Conservation (phyloP, 208 protist genomes). For the Angomonas desouzai region DNA sequence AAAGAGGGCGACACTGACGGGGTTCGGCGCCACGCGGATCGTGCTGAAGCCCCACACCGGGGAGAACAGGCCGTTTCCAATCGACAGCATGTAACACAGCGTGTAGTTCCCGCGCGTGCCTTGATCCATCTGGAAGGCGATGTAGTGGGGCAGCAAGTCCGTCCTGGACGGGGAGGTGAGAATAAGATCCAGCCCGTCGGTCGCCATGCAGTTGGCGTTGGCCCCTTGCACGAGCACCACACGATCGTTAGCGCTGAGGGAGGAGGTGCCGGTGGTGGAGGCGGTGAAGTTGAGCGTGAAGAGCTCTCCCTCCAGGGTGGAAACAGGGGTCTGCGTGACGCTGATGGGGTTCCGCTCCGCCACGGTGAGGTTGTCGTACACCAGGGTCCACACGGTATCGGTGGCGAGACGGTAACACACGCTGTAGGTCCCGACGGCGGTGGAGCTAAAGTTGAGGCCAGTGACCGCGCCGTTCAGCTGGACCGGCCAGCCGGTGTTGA, state of each 20-base stretch:
- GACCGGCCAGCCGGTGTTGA: conserved; percentile 35
- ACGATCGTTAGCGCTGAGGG: conserved; percentile 42
- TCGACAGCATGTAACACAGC: conserved; percentile 46
- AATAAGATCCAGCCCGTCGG: conserved; percentile 36
- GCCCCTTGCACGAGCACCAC: conserved; percentile 60
- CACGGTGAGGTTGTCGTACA: conserved; percentile 75
- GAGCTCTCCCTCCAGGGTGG: conserved; percentile 67
- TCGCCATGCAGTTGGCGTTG: conserved; percentile 42
- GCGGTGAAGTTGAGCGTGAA: conserved; percentile 71
- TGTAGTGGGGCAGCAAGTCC: conserved; percentile 47
- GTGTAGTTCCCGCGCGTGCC: conserved; percentile 75
- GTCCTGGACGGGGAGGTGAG: conserved; percentile 46
- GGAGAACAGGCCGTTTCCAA: conserved; percentile 26
- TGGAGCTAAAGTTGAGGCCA: conserved; percentile 59
- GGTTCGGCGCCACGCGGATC: conserved; percentile 56
- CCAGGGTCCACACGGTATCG: conserved; percentile 86
- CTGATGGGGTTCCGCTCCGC: conserved; percentile 39
- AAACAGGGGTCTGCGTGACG: conserved; percentile 48
- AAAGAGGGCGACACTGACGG: conserved; percentile 33
- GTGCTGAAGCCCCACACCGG: conserved; percentile 72
- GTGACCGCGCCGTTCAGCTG: conserved; percentile 30
- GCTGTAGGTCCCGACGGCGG: conserved; percentile 48
- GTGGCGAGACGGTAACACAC: conserved; percentile 79
- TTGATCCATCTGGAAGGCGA: conserved; percentile 65
- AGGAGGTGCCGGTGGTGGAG: conserved; percentile 11